Conservation (phyloP, 2,329 filamentous ascomycete genomes). For the Trichoderma harzianum region DNA sequence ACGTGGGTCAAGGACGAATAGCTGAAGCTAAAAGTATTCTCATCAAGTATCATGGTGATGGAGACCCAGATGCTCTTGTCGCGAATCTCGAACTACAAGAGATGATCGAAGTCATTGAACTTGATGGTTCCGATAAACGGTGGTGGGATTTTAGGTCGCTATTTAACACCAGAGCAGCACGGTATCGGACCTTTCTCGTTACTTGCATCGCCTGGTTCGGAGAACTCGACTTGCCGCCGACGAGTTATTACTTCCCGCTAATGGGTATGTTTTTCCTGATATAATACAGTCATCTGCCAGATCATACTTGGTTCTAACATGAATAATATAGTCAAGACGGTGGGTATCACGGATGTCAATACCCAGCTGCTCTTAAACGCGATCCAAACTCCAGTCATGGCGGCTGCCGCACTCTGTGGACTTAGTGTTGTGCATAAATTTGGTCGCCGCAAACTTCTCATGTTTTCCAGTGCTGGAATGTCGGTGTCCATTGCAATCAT, state of each 20-base stretch:
- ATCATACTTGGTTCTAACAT: not conserved
- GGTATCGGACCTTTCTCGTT: not conserved
- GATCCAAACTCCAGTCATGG: not conserved
- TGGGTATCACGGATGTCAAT: not conserved
- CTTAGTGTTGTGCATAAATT: not conserved
- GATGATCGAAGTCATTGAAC: not conserved
- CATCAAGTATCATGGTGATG: not conserved
- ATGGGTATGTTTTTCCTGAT: not conserved
- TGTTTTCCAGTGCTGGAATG: slow-evolving; percentile 5
- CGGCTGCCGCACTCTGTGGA: not conserved
- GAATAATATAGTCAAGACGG: not conserved
- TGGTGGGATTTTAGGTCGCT: not conserved
- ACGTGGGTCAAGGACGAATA: not conserved
- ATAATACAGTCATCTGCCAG: no score
- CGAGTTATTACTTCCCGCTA: not conserved
- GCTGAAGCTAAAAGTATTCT: not conserved
- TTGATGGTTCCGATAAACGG: not conserved
- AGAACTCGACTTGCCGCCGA: not conserved
- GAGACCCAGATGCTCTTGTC: not conserved
- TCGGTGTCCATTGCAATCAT: not conserved
- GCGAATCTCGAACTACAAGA: slow-evolving; percentile 1
- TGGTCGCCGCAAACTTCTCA: slow-evolving; percentile 2
- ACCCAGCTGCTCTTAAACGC: not conserved
- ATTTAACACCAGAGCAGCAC: slow-evolving; percentile 1
- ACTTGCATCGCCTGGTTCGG: not conserved